These are phyloP conservation scores for Curvularia lunata DNA, from an alignment of 2,329 filamentous ascomycete genomes.

Conservation along the genomic window DNA sequence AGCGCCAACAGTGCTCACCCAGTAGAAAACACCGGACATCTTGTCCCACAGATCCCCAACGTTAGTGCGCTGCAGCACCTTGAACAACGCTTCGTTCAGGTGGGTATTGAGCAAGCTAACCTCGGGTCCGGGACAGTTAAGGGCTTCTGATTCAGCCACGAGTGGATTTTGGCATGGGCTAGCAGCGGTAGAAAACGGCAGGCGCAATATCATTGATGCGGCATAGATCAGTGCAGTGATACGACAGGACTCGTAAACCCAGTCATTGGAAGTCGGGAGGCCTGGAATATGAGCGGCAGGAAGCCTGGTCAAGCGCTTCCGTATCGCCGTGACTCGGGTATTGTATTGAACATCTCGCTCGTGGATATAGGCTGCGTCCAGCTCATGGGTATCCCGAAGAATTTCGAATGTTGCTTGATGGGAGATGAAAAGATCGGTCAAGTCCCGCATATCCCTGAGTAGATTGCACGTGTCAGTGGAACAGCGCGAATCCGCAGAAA, in stretches of 20 bases:
- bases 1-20: constrained; percentile 41
- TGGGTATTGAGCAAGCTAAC: constrained; percentile 12
- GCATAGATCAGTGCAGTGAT: constrained; percentile 44
- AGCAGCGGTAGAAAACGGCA: constrained; percentile 40
- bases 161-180: constrained; percentile 25
- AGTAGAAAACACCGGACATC: constrained; percentile 46
- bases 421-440: constrained; percentile 40
- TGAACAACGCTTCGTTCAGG: constrained; percentile 31
- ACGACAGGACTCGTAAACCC: constrained; percentile 46
- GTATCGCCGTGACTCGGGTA: constrained; percentile 21
- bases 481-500: constrained; percentile 31
- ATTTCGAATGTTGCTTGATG: constrained; percentile 10
- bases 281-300: constrained; percentile 34
- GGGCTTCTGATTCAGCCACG: constrained; percentile 6
- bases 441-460: constrained; percentile 40
- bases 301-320: constrained; percentile 22
- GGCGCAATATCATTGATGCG: constrained; percentile 33
- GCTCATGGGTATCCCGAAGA: constrained; percentile 6
- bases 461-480: constrained; percentile 31
- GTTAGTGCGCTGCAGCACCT: constrained; percentile 33
- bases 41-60: constrained; percentile 38
- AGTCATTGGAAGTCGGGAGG: constrained; percentile 32
- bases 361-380: constrained; percentile 5
- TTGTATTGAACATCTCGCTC: constrained; percentile 21
- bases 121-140: not conserved